These are phyloP conservation scores for Amborella trichopoda DNA, from an alignment of 164 flowering plant genomes.

Conservation along the genomic window DNA sequence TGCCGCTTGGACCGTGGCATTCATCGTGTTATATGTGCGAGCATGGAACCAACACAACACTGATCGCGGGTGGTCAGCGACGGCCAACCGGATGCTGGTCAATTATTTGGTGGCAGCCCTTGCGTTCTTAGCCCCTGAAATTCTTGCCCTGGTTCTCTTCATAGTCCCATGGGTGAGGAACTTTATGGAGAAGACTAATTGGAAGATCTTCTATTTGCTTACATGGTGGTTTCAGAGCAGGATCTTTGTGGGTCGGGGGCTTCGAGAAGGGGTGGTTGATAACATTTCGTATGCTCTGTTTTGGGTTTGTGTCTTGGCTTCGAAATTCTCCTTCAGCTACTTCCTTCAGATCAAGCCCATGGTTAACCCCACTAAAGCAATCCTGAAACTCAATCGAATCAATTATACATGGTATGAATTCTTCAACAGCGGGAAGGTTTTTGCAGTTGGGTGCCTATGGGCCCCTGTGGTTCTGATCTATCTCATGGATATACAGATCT, in stretches of 20 bases:
- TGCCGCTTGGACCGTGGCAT: slow-evolving; percentile 47
- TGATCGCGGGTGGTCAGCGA: slow-evolving; percentile 49
- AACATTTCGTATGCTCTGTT: slow-evolving; percentile 64
- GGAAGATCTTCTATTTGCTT: slow-evolving; percentile 41
- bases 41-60: slow-evolving; percentile 61
- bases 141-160: slow-evolving; percentile 60
- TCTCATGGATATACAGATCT: slow-evolving; percentile 76
- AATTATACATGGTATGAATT: slow-evolving; percentile 67
- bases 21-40: slow-evolving; percentile 55
- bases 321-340: slow-evolving; percentile 79
- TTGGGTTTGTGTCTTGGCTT: slow-evolving; percentile 56
- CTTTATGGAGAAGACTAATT: slow-evolving; percentile 54
- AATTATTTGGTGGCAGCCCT: slow-evolving; percentile 52
- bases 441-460: slow-evolving; percentile 64
- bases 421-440: slow-evolving; percentile 39
- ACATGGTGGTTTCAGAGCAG: slow-evolving; percentile 94
- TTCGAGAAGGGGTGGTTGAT: slow-evolving; percentile 71
- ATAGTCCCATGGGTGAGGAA: slow-evolving; percentile 75
- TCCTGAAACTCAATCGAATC: slow-evolving; percentile 19
- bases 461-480: slow-evolving; percentile 72
- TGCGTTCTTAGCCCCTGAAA: slow-evolving; percentile 61
- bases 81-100: slow-evolving; percentile 36
- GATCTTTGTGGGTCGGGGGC: slow-evolving; percentile 71
- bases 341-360: slow-evolving; percentile 78
- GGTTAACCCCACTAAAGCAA: slow-evolving; percentile 53